Evolutionary conservation across 768 basidiomycete genomes (phyloP).

Genomic region (Mycena olivaceomarginata): DNA sequence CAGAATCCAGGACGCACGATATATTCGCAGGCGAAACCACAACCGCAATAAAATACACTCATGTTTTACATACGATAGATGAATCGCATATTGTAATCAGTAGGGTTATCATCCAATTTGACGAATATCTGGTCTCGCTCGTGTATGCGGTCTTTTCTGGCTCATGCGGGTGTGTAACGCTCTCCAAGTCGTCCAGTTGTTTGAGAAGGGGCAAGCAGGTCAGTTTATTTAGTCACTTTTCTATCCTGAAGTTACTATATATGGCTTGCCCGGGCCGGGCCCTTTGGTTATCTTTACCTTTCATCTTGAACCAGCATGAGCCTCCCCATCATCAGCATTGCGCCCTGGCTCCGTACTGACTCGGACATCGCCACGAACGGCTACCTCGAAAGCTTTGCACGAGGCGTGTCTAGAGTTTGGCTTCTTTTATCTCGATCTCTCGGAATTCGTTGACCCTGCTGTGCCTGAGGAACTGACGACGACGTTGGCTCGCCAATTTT

Average conservation of each 20-base stretch:
- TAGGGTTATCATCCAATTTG: too few relatives aligned
- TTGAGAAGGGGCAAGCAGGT: too few relatives aligned
- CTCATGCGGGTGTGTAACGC: too few relatives aligned
- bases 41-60: not conserved
- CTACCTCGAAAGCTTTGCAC: constrained; percentile 77
- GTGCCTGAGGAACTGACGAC: constrained; percentile 84
- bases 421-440: constrained; percentile 92
- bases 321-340: constrained; percentile 85
- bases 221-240: too few relatives aligned
- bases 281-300: too few relatives aligned
- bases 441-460: constrained; percentile 69
- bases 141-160: too few relatives aligned
- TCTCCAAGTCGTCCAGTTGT: too few relatives aligned
- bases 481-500: constrained; percentile 83
- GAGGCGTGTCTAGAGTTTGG: constrained; percentile 86
- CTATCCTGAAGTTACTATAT: too few relatives aligned
- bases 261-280: too few relatives aligned
- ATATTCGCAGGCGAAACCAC: constrained; percentile 70
- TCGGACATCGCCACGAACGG: constrained; percentile 57
- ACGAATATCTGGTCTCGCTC: too few relatives aligned
- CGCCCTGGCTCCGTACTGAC: constrained; percentile 73
- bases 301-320: constrained; percentile 26
- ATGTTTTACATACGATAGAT: constrained; percentile 20
- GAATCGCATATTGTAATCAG: constrained; percentile 29
- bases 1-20: constrained; percentile 79